A percentile compares a stretch with the other conserved stretches of the same genome.
Conservation (phyloP, 2,329 filamentous ascomycete genomes). For the Penicillium occitanis region DNA sequence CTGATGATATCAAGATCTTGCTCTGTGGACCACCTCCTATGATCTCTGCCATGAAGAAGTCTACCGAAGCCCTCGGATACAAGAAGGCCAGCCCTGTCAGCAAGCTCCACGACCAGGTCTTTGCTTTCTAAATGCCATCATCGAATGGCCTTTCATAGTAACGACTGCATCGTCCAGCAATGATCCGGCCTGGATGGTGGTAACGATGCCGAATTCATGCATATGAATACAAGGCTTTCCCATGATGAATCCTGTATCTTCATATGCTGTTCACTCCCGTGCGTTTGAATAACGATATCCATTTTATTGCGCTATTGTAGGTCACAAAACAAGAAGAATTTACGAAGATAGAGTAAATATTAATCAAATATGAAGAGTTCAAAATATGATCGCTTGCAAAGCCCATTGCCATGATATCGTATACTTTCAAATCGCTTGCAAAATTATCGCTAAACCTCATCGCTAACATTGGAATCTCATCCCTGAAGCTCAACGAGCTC, state of each 20-base stretch:
- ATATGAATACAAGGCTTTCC: background rate
- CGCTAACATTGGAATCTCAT: background rate
- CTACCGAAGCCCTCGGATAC: conserved; percentile 82
- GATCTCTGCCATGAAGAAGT: conserved; percentile 96
- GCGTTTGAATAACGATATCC: background rate
- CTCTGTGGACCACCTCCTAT: conserved; percentile 96
- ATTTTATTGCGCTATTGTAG: background rate
- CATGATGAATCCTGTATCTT: background rate
- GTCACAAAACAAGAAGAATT: background rate
- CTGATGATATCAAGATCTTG: conserved; percentile 85
- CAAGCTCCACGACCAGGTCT: conserved; percentile 97
- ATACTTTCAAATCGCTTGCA: background rate
- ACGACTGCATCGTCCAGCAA: background rate
- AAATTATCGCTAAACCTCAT: background rate
- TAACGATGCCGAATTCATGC: background rate
- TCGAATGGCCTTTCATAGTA: background rate
- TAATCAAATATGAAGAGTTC: background rate
- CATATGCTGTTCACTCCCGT: background rate
- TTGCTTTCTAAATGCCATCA: conserved; percentile 70
- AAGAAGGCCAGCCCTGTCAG: conserved; percentile 91
- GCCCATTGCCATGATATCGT: background rate
- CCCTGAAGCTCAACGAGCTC: conserved; percentile 42
- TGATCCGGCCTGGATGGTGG: background rate
- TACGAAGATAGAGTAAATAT: background rate
- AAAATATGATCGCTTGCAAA: background rate